phyloP scores from a whole-genome alignment of 495 filamentous ascomycete genomes.

The Talaromyces adpressus region DNA sequence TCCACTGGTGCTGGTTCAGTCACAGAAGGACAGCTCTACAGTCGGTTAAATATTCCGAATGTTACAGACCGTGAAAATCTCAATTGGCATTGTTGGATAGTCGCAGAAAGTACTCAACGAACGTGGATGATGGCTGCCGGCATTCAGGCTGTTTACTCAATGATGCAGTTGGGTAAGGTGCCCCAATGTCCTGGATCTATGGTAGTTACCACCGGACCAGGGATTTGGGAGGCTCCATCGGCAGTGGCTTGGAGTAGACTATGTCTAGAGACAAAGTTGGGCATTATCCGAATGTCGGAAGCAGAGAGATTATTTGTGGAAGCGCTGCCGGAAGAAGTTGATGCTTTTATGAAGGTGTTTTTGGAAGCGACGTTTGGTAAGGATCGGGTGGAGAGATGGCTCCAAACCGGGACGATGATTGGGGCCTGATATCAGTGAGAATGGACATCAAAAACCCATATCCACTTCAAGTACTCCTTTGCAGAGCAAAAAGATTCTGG shows the following conservation, averaged over 20 bases:
- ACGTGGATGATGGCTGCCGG: not conserved
- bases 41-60: not conserved
- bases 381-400: slow-evolving; percentile 3
- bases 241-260: slow-evolving; percentile 18
- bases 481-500: too few species aligned
- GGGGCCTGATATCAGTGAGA: not conserved
- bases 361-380: not conserved
- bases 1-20: not conserved
- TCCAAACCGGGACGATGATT: not conserved
- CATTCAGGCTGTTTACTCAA: not conserved
- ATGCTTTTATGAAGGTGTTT: slow-evolving; percentile 16
- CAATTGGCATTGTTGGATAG: not conserved
- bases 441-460: too few species aligned
- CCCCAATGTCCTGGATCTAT: not conserved
- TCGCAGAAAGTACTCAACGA: not conserved
- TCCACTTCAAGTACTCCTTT: too few species aligned
- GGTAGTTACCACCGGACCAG: slow-evolving; percentile 19
- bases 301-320: not conserved
- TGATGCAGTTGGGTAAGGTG: not conserved
- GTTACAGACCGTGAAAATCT: not conserved
- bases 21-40: not conserved
- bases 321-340: slow-evolving; percentile 12
- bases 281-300: not conserved
- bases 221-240: slow-evolving; percentile 29
- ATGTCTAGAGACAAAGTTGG: slow-evolving; percentile 7